A percentile compares a stretch with the other conserved stretches of the same genome.
Evolutionary conservation across 2,329 filamentous ascomycete species (phyloP).

Genomic region (Coniochaeta pulveracea): DNA sequence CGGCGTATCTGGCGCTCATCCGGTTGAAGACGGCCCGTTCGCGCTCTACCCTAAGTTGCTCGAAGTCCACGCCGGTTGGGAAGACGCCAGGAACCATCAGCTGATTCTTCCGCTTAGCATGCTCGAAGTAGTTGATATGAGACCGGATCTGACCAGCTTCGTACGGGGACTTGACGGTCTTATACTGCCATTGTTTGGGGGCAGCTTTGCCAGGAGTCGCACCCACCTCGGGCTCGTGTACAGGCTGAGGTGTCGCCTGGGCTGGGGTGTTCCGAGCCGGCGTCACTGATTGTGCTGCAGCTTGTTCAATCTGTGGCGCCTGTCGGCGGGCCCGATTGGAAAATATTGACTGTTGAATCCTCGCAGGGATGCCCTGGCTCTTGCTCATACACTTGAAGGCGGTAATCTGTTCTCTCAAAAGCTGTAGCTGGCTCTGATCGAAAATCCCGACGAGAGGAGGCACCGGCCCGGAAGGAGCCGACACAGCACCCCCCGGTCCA

Average conservation of each 20-base stretch:
- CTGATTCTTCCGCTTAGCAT: constrained; percentile 64
- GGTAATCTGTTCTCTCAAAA: constrained; percentile 75
- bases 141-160: constrained; percentile 38
- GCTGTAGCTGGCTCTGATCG: constrained; percentile 20
- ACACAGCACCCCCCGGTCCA: no score
- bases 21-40: constrained; percentile 85
- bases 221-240: constrained; percentile 26
- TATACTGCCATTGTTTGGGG: constrained; percentile 42
- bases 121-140: constrained; percentile 68
- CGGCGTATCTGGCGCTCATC: constrained; percentile 72
- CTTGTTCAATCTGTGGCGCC: constrained; percentile 36
- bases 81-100: constrained; percentile 79
- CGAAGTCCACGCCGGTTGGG: constrained; percentile 78
- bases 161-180: constrained; percentile 67
- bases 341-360: constrained; percentile 76
- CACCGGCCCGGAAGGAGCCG: no score
- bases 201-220: constrained; percentile 12
- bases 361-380: constrained; percentile 68
- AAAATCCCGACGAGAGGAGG: constrained; percentile 18
- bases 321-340: constrained; percentile 58
- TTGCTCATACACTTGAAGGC: constrained; percentile 87
- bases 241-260: constrained; percentile 23
- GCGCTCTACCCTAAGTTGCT: constrained; percentile 74
- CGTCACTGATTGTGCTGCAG: constrained; percentile 26
- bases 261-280: constrained; percentile 18